These are phyloP conservation scores for Protomyces lactucae-debilis DNA, from an alignment of 1,139 yeast species.

Conservation along the genomic window DNA sequence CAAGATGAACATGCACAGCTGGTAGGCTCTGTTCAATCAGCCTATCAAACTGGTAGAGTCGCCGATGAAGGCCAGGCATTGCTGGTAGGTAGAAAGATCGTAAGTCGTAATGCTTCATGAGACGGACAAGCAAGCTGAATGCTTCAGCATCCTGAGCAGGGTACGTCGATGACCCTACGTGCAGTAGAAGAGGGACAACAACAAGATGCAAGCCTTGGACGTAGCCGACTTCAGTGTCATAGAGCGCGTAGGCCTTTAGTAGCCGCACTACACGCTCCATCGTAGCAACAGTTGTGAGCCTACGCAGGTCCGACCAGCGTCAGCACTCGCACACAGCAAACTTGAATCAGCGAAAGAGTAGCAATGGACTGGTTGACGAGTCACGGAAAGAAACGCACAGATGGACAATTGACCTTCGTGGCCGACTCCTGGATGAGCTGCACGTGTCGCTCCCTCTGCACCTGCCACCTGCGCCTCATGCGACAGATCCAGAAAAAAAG, in stretches of 20 bases:
- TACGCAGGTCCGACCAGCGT: no score
- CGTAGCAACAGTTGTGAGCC: neutral
- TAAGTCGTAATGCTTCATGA: constrained; percentile 79
- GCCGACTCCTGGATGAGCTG: no score
- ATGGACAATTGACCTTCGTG: no score
- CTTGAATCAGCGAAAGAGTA: no score
- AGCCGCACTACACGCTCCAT: constrained; percentile 39
- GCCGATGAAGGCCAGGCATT: constrained; percentile 86
- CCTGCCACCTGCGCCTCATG: no score
- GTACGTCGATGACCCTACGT: constrained; percentile 35
- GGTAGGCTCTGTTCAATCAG: constrained; percentile 68
- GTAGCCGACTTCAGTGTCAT: constrained; percentile 91
- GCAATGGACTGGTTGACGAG: no score
- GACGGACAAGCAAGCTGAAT: constrained; percentile 68
- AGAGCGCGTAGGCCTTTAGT: constrained; percentile 75
- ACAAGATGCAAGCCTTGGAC: constrained; percentile 97
- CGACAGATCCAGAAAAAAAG: no score
- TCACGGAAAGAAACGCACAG: no score
- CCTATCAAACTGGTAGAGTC: constrained; percentile 83
- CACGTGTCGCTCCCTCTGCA: no score
- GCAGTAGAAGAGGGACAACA: constrained; percentile 75
- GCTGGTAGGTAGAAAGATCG: constrained; percentile 75
- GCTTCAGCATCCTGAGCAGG: constrained; percentile 71
- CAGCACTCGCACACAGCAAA: no score
- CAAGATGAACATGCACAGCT: constrained; percentile 64